Evolutionary conservation across 768 basidiomycete species (phyloP), one percentile per base, ranked within the genome.

Genomic region (Plicaturopsis crispa): DNA sequence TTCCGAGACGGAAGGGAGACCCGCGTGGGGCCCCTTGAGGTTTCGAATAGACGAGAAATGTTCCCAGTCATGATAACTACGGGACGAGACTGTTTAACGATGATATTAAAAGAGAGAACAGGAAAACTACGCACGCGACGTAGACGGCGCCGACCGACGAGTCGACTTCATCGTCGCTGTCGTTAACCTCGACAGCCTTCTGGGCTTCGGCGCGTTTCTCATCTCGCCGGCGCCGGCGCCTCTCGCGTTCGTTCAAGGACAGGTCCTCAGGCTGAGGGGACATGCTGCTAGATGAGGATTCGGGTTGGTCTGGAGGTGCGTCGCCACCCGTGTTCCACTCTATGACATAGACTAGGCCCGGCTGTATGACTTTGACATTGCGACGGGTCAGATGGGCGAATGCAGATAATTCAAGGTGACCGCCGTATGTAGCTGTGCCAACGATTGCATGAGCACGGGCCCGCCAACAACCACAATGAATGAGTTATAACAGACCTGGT

Each of bases 11-110:
- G 61, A 59, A 3, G 87, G 86, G 12, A 79, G 65, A 6, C 88
- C 91, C 0, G 75, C 63, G 54, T 91, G 89, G 0, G 90, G 91
- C 2, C 91, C 91, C 12, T 68, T 68, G 38, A 91, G 63, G 56
- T 89, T 92, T 33, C 91, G 83, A 42, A 94, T 86, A n/a, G 84
- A 87, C 10, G 86, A 90, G 52, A 92, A 94, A 55, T 94, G 91
- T 52, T 94, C 90, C 86, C 87, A 92, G 56, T 91, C 87, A 52
- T 92, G 84, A 55, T 90, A 93, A 21, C 86, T 87, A 50, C 10
- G 19, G 4, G 21, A 32, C 18, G 43, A 17, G 11, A 14, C n/a
- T n/a, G n/a, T n/a, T n/a, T n/a, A n/a, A 23, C 8, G 23, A 32
- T 41, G 33, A 34, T 33, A 18, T 30, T 19, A 41, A 40, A 35